Base-by-base conservation (phyloP, 352 stramenopile genomes). In the Pythium rhizo-oryzae region DNA sequence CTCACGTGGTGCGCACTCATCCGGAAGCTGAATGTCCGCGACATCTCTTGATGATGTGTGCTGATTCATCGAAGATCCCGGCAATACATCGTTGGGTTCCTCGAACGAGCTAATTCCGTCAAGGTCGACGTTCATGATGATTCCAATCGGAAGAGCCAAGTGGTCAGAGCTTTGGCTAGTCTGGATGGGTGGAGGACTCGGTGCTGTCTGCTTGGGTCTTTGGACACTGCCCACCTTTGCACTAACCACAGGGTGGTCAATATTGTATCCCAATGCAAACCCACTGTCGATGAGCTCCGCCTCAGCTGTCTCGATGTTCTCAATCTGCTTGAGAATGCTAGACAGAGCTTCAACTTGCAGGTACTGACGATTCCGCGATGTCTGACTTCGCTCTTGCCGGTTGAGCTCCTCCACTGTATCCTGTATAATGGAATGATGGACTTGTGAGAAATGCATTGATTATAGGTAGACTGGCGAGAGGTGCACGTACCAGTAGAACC, bases 351-450 rank as follows among this genome's bases (percentile, higher is more conserved):
- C 59, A 7, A 55, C 61, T 21, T 86, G 75, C 15, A 69, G 58
- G 28, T 60, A 8, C 24, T 79, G 62, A 25, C 80, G 21, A 23
- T 76, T 65, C 21, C 59, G 59, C 9, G 71, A 55, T 0, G 75
- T 76, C n/a, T 77, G 43, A 6, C 65, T 65, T 50, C 69, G 71
- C 11, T 91, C 81, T 52, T 91, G 75, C 0, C 80, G 67, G 46
- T 90, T 90, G 23, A 91, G 66, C 35, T 88, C 35, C 47, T 90
- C 70, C 0, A 80, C 75, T 11, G 77, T 92, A 47, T 92, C 81
- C 84, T 92, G 23, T 6, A 72, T 47, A 12, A 47, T 47, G 18
- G 2, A 1, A 47, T 12, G 41, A 47, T n/a, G 13, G 4, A 47
- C 4, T 16, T 12, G 11, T 47, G 4, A 47, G 41, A 8, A n/a